Conservation (phyloP, 129 eudicot species). For the Mikania micrantha region DNA sequence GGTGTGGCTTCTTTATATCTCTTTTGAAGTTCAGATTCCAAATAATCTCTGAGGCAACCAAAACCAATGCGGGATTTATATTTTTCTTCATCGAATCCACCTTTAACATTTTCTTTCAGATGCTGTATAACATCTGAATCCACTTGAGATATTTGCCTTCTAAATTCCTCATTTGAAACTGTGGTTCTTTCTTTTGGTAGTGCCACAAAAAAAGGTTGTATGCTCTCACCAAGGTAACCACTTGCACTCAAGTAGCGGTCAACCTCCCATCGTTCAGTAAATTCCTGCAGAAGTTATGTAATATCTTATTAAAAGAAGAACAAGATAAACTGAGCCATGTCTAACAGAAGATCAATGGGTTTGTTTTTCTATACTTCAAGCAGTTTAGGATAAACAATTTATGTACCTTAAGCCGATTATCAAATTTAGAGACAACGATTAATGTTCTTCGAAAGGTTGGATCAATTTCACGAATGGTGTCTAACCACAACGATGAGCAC, state of each 20-base stretch:
- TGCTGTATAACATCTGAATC: slow-evolving; percentile 59
- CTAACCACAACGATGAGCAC: slow-evolving; percentile 99
- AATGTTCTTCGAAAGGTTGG: slow-evolving; percentile 81
- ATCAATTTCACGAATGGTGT: slow-evolving; percentile 83
- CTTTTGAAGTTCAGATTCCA: slow-evolving; percentile 90
- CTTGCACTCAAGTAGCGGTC: slow-evolving; percentile 95
- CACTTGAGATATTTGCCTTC: slow-evolving; percentile 80
- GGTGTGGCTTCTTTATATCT: slow-evolving; percentile 95
- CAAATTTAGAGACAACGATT: slow-evolving; percentile 91
- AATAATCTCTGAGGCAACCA: slow-evolving; percentile 70
- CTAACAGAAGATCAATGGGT: neutral
- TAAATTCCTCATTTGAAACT: slow-evolving; percentile 86
- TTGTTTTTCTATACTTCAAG: neutral
- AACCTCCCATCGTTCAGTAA: slow-evolving; percentile 88
- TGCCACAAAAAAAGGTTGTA: slow-evolving; percentile 81
- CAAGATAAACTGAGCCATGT: neutral
- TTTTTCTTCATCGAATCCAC: slow-evolving; percentile 95
- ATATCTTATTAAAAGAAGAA: neutral
- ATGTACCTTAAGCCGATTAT: slow-evolving; percentile 89
- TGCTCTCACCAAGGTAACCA: slow-evolving; percentile 90
- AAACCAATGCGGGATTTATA: slow-evolving; percentile 75
- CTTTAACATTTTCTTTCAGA: slow-evolving; percentile 68
- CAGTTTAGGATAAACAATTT: neutral
- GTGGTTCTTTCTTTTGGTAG: slow-evolving; percentile 78
- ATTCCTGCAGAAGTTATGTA: slow-evolving; percentile 46